Evolutionary conservation across 352 stramenopile genomes (phyloP).

Genomic region (Thalassiosira mediterranea): DNA sequence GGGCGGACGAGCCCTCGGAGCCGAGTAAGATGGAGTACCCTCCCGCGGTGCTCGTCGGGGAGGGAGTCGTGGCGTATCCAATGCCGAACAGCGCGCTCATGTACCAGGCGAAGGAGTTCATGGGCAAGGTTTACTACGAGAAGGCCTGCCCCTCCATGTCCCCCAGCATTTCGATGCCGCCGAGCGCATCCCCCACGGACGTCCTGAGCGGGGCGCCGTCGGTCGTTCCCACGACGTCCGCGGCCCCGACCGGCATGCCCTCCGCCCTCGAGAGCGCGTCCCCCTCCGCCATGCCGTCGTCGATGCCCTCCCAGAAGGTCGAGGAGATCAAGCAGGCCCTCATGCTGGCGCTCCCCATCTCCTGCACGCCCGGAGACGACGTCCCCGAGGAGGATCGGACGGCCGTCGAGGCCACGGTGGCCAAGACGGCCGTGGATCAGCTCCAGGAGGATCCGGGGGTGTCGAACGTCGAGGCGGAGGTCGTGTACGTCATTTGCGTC

Average conservation of each 20-base stretch:
- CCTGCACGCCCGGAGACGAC: neutral
- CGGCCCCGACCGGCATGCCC: neutral
- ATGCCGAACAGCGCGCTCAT: constrained; percentile 1
- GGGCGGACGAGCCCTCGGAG: neutral
- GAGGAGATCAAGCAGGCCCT: neutral
- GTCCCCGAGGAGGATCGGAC: neutral
- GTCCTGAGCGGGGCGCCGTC: neutral
- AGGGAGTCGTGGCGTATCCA: constrained; percentile 18
- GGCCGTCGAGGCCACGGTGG: neutral
- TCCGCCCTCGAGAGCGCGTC: neutral
- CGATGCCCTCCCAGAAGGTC: neutral
- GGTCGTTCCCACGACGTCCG: constrained; percentile 1
- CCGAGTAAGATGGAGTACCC: no score
- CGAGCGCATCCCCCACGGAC: constrained; percentile 8
- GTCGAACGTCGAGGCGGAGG: neutral
- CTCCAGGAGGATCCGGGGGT: neutral
- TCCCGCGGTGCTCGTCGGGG: constrained; percentile 32
- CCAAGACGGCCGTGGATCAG: neutral
- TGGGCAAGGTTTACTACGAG: constrained; percentile 40
- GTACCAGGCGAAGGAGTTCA: constrained; percentile 14
- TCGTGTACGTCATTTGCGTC: neutral
- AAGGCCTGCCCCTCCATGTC: constrained; percentile 11
- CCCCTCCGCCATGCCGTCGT: constrained; percentile 2
- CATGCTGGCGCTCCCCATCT: neutral
- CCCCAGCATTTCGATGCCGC: constrained; percentile 19